Evolutionary conservation across 768 basidiomycete species (phyloP).

Genomic region (Suillus spraguei): DNA sequence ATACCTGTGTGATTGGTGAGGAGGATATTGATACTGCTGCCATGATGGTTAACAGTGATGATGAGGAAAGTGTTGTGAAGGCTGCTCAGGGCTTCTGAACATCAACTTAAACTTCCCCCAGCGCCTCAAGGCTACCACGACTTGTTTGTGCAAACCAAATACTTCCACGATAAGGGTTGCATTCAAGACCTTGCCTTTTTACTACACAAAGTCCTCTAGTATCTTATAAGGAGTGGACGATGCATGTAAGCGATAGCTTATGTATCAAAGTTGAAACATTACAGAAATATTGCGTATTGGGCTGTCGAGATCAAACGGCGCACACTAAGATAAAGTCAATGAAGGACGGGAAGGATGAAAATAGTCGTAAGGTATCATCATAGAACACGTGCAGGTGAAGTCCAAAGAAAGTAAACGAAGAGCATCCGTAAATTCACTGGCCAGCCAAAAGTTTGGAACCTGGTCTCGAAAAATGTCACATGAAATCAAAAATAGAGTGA

Average conservation of each 20-base stretch:
- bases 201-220: not conserved
- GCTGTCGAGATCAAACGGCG: not conserved
- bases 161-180: conserved; percentile 14
- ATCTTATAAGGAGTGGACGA: conserved; percentile 6
- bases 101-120: conserved; percentile 20
- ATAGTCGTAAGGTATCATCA: conserved; percentile 13
- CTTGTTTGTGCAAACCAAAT: conserved; percentile 35
- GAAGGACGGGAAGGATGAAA: not conserved
- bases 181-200: not conserved
- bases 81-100: conserved; percentile 20
- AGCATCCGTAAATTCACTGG: conserved; percentile 12
- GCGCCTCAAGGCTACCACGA: conserved; percentile 31
- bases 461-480: conserved; percentile 10
- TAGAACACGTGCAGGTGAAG: conserved; percentile 1
- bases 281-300: conserved; percentile 5
- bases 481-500: conserved; percentile 7
- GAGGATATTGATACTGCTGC: conserved; percentile 48
- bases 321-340: conserved; percentile 2
- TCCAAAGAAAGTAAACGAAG: conserved; percentile 12
- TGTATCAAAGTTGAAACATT: conserved; percentile 8
- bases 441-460: conserved; percentile 8
- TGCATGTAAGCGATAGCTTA: not conserved
- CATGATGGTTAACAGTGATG: conserved; percentile 31
- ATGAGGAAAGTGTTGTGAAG: conserved; percentile 18
- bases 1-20: conserved; percentile 56